Percentiles rank a stretch among this genome's conserved stretches.
Conservation (phyloP, 768 basidiomycete species). For the Leccinum uliginosum region DNA sequence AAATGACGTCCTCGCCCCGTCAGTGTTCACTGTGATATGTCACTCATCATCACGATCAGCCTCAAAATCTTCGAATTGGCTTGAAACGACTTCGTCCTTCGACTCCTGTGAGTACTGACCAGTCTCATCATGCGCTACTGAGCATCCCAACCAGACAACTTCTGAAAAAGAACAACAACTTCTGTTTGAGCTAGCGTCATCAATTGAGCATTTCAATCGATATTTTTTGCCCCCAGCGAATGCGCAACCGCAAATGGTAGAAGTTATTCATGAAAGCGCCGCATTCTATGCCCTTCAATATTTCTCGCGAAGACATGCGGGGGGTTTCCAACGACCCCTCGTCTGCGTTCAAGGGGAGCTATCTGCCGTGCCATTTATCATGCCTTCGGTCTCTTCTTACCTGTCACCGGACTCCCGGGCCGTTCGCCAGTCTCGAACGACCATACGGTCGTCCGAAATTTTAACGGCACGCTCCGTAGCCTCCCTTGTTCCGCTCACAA, state of each 20-base stretch:
- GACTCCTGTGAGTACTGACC: neutral
- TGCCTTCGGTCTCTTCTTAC: neutral
- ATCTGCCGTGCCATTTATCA: neutral
- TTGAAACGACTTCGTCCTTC: neutral
- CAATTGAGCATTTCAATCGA: neutral
- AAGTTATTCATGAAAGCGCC: neutral
- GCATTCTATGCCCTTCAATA: neutral
- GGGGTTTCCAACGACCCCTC: neutral
- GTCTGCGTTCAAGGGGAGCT: neutral
- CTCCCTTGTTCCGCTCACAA: too few species aligned
- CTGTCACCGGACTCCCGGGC: neutral
- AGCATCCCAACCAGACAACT: neutral
- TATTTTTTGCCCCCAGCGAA: too few species aligned
- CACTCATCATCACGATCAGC: neutral
- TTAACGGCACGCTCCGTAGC: too few species aligned
- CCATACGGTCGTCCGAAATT: too few species aligned
- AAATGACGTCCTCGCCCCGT: neutral
- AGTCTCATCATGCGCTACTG: neutral
- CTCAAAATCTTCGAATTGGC: neutral
- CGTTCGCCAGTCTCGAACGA: too few species aligned
- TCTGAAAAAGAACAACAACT: neutral
- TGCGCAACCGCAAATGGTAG: too few species aligned
- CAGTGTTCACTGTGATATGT: neutral
- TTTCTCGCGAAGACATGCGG: neutral
- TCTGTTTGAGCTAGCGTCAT: neutral